phyloP scores from a whole-genome alignment of 208 protist genomes.

The Trypanosoma boissoni region DNA sequence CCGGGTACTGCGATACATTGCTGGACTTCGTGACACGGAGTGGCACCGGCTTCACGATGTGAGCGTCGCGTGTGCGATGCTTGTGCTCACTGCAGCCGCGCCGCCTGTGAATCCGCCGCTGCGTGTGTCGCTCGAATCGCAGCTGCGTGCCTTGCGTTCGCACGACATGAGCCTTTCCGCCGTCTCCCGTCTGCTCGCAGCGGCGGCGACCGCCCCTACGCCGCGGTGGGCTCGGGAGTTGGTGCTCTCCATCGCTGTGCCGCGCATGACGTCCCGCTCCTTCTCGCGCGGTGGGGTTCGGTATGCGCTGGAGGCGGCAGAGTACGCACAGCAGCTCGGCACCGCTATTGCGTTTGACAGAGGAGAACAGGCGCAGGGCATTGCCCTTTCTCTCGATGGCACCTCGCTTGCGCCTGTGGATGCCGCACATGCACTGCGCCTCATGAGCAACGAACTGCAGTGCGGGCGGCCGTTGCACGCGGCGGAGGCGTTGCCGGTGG shows the following conservation, averaged over 20 bases:
- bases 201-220: too few relatives aligned
- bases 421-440: slow-evolving; percentile 28
- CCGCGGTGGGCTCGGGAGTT: too few relatives aligned
- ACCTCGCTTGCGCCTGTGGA: slow-evolving; percentile 10
- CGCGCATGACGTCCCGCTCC: too few relatives aligned
- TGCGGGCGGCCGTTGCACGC: background rate
- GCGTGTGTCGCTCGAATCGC: too few relatives aligned
- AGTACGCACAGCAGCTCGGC: slow-evolving; percentile 18
- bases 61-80: background rate
- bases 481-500: background rate
- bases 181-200: too few relatives aligned
- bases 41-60: background rate
- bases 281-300: too few relatives aligned
- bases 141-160: too few relatives aligned
- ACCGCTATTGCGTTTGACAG: slow-evolving; percentile 7
- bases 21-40: background rate
- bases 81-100: background rate
- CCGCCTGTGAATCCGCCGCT: too few relatives aligned
- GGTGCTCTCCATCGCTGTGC: too few relatives aligned
- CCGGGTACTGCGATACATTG: slow-evolving; percentile 11
- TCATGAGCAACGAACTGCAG: slow-evolving; percentile 24
- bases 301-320: background rate
- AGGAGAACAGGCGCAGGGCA: background rate
- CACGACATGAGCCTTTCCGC: too few relatives aligned
- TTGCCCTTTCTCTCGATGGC: slow-evolving; percentile 18